Evolutionary conservation across 2,329 filamentous ascomycete genomes (phyloP).

Genomic region (Mycosphaerella arachidis): DNA sequence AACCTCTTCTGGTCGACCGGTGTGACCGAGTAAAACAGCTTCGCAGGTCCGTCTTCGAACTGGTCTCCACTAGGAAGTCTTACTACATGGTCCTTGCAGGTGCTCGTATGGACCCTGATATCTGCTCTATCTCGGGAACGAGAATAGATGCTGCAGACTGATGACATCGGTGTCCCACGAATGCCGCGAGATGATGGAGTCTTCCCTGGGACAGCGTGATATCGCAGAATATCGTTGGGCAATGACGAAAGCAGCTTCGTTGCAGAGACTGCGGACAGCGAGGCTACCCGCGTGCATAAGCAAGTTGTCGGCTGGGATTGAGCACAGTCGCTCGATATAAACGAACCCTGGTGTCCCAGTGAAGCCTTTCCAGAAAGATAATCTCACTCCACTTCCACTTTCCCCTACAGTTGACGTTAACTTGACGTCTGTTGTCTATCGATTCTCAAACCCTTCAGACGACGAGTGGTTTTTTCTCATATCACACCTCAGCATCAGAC

Average conservation of each 20-base stretch:
- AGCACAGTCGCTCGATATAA: constrained; percentile 8
- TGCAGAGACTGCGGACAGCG: constrained; percentile 3
- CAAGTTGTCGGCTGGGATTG: constrained; percentile 5
- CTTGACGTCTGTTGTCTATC: neutral
- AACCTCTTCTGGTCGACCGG: neutral
- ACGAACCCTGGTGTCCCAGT: constrained; percentile 2
- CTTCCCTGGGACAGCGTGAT: constrained; percentile 2
- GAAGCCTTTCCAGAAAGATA: neutral
- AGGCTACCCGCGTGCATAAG: neutral
- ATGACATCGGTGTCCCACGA: constrained; percentile 20
- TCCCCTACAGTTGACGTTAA: neutral
- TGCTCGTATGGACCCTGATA: constrained; percentile 3
- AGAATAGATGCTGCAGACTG: constrained; percentile 17
- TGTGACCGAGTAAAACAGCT: neutral
- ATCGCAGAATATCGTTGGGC: neutral
- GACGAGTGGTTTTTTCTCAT: neutral
- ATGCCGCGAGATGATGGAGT: constrained; percentile 15
- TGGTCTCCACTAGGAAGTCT: neutral
- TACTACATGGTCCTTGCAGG: neutral
- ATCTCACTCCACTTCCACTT: neutral
- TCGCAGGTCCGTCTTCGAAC: neutral
- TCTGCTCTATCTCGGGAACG: constrained; percentile 13
- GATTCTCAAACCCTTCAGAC: neutral
- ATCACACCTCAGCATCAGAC: neutral
- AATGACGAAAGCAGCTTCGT: constrained; percentile 2